These are phyloP conservation scores for Margaritispora aquatica DNA, from an alignment of 495 filamentous ascomycete species.

Conservation along the genomic window DNA sequence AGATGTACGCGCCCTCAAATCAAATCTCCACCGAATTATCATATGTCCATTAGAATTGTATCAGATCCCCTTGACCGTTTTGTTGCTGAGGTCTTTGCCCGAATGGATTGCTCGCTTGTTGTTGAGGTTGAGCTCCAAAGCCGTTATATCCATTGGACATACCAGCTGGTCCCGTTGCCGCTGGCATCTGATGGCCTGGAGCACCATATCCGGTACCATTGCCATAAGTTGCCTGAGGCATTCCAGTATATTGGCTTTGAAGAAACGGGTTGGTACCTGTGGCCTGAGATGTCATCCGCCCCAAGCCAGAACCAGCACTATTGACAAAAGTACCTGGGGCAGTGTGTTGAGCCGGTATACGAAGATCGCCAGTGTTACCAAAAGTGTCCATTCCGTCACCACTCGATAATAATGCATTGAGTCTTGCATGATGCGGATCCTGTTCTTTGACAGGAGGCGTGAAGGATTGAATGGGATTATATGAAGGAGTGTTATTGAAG, in stretches of 20 bases:
- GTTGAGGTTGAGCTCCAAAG: constrained; percentile 39
- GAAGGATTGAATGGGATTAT: constrained; percentile 25
- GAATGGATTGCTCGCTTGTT: constrained; percentile 68
- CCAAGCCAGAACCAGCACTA: constrained; percentile 73
- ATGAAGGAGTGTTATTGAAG: constrained; percentile 33
- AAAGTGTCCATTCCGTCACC: constrained; percentile 97
- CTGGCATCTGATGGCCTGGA: constrained; percentile 51
- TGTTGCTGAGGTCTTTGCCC: constrained; percentile 57
- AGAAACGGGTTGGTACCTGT: constrained; percentile 94
- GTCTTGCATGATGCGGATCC: constrained; percentile 74
- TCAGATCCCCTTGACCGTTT: constrained; percentile 73
- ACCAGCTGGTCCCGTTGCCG: constrained; percentile 70
- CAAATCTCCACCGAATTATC: background rate
- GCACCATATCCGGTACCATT: constrained; percentile 13
- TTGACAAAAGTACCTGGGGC: constrained; percentile 97
- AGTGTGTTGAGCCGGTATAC: constrained; percentile 95
- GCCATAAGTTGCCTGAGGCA: constrained; percentile 55
- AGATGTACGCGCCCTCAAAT: background rate
- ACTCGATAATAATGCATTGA: constrained; percentile 81
- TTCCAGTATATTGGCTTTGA: constrained; percentile 69
- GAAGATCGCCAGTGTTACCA: constrained; percentile 88
- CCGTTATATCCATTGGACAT: constrained; percentile 30
- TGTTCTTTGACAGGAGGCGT: constrained; percentile 41
- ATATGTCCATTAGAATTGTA: constrained; percentile 62
- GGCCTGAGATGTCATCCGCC: constrained; percentile 59